These are phyloP conservation scores for Themeda triandra DNA, from an alignment of 176 grass and related monocot species.

Conservation along the genomic window DNA sequence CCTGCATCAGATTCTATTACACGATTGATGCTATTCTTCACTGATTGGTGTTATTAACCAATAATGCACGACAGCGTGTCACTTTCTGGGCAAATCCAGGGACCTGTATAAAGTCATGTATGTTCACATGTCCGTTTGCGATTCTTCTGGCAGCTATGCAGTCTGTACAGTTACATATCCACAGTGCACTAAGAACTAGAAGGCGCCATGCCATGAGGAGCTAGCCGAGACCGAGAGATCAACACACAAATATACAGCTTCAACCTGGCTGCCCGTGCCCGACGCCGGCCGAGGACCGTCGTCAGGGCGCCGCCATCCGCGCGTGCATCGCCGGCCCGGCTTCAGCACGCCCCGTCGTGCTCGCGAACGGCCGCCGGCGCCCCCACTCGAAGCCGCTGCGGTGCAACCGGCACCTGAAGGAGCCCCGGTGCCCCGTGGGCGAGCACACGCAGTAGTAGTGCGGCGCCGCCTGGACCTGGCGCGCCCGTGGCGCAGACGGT, in stretches of 20 bases:
- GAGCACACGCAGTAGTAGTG: slow-evolving; percentile 52
- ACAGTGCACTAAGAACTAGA: neutral
- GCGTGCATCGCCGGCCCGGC: neutral
- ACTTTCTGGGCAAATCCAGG: slow-evolving; percentile 11
- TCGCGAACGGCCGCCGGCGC: neutral
- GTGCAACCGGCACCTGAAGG: slow-evolving; percentile 73
- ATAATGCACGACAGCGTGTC: neutral
- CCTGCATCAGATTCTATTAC: slow-evolving; percentile 4
- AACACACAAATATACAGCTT: neutral
- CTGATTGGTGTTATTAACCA: slow-evolving; percentile 2
- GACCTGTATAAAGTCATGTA: neutral
- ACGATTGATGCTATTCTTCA: slow-evolving; percentile 10
- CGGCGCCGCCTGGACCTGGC: neutral
- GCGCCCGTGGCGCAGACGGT: neutral
- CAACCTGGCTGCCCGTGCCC: neutral
- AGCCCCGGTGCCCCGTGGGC: slow-evolving; percentile 57
- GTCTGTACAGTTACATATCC: slow-evolving; percentile 3
- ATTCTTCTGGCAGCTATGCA: neutral
- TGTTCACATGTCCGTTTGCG: neutral
- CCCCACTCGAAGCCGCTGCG: slow-evolving; percentile 40
- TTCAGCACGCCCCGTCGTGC: neutral
- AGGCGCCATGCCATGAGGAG: neutral
- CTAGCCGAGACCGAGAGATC: neutral
- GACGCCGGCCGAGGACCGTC: neutral
- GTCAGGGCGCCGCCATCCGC: neutral